These are phyloP conservation scores for Castanea crenata DNA, from an alignment of 306 rosid genomes.

Conservation along the genomic window DNA sequence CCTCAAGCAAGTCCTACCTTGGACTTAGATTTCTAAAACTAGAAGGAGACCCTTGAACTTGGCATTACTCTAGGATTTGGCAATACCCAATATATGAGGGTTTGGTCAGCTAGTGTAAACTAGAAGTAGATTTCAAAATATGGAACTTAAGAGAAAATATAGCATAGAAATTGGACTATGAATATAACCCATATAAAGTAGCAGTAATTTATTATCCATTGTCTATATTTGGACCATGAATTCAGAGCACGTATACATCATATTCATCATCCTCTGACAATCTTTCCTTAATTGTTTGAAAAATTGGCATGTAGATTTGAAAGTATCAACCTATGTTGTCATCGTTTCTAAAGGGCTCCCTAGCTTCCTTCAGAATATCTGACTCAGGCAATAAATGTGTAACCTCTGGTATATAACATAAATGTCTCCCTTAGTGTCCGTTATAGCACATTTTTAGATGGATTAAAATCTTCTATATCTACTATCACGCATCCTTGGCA, in stretches of 20 bases:
- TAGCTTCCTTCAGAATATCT: background rate
- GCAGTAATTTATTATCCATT: background rate
- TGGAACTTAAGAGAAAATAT: conserved; percentile 10
- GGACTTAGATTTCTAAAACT: background rate
- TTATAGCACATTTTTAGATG: background rate
- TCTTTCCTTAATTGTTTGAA: conserved; percentile 21
- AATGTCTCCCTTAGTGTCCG: background rate
- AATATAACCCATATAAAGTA: no score
- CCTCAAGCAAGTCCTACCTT: conserved; percentile 4
- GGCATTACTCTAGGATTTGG: background rate
- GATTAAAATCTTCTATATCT: background rate
- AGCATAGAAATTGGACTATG: background rate
- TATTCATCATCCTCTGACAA: background rate
- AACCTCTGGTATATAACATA: background rate
- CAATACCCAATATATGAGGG: conserved; percentile 11
- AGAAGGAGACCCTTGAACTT: background rate
- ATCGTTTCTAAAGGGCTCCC: background rate
- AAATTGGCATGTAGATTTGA: background rate
- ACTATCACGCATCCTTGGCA: no score
- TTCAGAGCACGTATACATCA: background rate
- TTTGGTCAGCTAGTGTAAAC: conserved; percentile 17
- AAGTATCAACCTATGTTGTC: background rate
- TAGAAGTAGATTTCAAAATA: conserved; percentile 11
- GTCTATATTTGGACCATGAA: background rate
- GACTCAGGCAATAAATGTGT: background rate